Conservation (phyloP, 768 basidiomycete genomes). For the Suillus subaureus region DNA sequence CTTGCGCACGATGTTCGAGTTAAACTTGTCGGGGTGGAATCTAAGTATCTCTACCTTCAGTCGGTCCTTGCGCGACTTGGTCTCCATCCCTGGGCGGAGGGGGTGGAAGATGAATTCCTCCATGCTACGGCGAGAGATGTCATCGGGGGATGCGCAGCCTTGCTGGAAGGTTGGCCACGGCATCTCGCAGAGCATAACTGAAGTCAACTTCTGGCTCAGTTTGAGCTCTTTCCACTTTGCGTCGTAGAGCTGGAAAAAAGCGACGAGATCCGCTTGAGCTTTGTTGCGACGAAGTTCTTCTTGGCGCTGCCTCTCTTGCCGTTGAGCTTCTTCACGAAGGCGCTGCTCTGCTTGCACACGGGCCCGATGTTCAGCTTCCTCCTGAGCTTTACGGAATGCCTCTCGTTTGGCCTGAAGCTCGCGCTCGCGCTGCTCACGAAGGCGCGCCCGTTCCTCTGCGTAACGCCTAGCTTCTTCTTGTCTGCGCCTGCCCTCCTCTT, state of each 20-base stretch:
- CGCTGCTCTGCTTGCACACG: constrained; percentile 17
- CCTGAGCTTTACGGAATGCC: constrained; percentile 11
- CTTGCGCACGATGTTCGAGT: constrained; percentile 36
- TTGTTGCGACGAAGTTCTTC: constrained; percentile 20
- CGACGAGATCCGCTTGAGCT: constrained; percentile 11
- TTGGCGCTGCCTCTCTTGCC: neutral
- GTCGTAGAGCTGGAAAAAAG: constrained; percentile 32
- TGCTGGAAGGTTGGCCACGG: constrained; percentile 47
- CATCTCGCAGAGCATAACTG: constrained; percentile 33
- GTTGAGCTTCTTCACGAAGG: constrained; percentile 13
- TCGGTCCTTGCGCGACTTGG: constrained; percentile 37
- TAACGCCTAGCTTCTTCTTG: constrained; percentile 20
- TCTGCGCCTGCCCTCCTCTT: constrained; percentile 7
- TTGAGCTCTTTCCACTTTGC: constrained; percentile 41
- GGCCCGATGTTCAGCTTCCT: constrained; percentile 23
- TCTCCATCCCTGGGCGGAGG: constrained; percentile 28
- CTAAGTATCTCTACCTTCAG: constrained; percentile 49
- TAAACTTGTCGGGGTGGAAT: constrained; percentile 61
- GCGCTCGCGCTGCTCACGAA: constrained; percentile 27
- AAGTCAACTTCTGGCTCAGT: constrained; percentile 18
- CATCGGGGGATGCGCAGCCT: constrained; percentile 19
- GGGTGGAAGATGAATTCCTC: constrained; percentile 44
- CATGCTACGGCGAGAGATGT: constrained; percentile 40
- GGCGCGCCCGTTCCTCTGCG: constrained; percentile 20
- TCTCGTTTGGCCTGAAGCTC: constrained; percentile 19